These are phyloP conservation scores for Pugionium dolabratum DNA, from an alignment of 345 rosid genomes.

Conservation along the genomic window DNA sequence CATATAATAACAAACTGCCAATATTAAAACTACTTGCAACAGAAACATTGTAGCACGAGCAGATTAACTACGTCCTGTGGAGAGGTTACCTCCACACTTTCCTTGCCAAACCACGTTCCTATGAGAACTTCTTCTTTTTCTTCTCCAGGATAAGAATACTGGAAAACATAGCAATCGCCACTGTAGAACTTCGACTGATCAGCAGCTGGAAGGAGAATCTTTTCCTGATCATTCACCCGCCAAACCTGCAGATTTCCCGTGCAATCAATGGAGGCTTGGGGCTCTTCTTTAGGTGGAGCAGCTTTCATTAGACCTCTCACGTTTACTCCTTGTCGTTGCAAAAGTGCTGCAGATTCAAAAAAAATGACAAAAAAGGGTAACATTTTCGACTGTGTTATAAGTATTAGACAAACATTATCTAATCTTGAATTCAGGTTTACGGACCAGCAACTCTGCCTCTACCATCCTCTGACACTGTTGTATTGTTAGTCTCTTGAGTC, in stretches of 20 bases:
- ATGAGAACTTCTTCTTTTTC: conserved; percentile 83
- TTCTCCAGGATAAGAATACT: conserved; percentile 94
- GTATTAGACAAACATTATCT: conserved; percentile 4
- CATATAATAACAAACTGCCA: conserved; percentile 24
- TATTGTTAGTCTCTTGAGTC: conserved; percentile 62
- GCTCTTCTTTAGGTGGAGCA: conserved; percentile 81
- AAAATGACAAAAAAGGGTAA: conserved; percentile 11
- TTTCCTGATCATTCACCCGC: conserved; percentile 79
- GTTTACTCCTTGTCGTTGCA: conserved; percentile 89
- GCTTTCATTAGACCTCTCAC: conserved; percentile 89
- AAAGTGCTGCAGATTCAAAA: conserved; percentile 55
- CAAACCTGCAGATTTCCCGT: conserved; percentile 96
- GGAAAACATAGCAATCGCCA: conserved; percentile 94
- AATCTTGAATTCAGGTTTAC: conserved; percentile 22
- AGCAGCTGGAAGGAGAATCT: conserved; percentile 72
- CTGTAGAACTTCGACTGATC: conserved; percentile 85
- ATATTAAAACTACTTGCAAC: conserved; percentile 14
- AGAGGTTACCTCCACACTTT: conserved; percentile 69
- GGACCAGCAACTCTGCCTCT: conserved; percentile 98
- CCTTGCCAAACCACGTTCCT: conserved; percentile 95
- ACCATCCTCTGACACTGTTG: conserved; percentile 92
- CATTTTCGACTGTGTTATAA: background rate
- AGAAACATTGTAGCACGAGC: conserved; percentile 26
- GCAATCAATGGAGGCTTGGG: conserved; percentile 81
- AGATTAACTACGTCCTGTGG: background rate